These are phyloP conservation scores for Tubosaeta sp. DNA, from an alignment of 768 basidiomycete species.

Conservation along the genomic window DNA sequence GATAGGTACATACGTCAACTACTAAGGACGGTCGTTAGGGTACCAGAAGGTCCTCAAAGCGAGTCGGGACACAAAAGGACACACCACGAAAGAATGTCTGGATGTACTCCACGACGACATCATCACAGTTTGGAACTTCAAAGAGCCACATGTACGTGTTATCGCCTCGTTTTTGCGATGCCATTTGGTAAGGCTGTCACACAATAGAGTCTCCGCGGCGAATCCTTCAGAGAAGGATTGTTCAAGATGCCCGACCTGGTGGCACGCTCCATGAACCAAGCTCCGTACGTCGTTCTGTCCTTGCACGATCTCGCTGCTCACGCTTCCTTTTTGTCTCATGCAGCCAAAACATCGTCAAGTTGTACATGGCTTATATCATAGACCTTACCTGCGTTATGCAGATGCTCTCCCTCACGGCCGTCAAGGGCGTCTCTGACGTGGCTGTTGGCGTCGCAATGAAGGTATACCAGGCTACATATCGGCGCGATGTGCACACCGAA, in stretches of 20 bases:
- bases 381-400: conserved; percentile 3
- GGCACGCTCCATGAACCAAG: too few species aligned
- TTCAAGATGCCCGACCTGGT: background rate
- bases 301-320: background rate
- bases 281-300: background rate
- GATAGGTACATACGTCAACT: too few species aligned
- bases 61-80: background rate
- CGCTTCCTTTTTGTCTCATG: too few species aligned
- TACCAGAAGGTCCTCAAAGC: background rate
- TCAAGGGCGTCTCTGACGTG: too few species aligned
- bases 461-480: too few species aligned
- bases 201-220: background rate
- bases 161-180: too few species aligned
- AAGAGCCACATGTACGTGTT: conserved; percentile 3
- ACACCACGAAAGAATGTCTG: background rate
- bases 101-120: conserved; percentile 5
- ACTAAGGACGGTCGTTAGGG: background rate
- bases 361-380: background rate
- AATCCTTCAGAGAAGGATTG: background rate
- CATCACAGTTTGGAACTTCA: conserved; percentile 5
- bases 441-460: too few species aligned
- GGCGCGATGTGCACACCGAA: too few species aligned
- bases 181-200: background rate
- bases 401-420: too few species aligned
- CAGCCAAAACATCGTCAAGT: background rate